phyloP scores from a whole-genome alignment of 495 filamentous ascomycete species.

The Penicillium arizonense region DNA sequence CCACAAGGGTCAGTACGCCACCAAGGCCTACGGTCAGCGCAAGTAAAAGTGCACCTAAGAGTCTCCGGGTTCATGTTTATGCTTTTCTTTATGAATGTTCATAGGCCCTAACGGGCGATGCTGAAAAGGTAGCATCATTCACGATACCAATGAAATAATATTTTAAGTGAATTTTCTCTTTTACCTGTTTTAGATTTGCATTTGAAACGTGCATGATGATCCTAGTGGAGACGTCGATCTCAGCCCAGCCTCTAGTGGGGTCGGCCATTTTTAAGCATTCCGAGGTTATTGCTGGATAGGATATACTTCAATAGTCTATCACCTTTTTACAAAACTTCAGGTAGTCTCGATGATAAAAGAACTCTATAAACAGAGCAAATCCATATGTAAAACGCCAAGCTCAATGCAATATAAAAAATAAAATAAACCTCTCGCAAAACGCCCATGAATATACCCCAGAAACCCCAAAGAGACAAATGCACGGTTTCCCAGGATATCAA shows the following conservation, averaged over 20 bases:
- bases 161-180: background rate
- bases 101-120: slow-evolving; percentile 11
- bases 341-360: too few species aligned
- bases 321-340: too few species aligned
- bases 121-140: slow-evolving; percentile 20
- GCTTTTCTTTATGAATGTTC: slow-evolving; percentile 6
- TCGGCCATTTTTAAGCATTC: background rate
- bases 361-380: too few species aligned
- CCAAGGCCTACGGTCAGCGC: slow-evolving; percentile 90
- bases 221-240: background rate
- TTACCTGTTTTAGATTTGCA: background rate
- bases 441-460: too few species aligned
- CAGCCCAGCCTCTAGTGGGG: background rate
- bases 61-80: slow-evolving; percentile 6
- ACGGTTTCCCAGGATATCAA: background rate
- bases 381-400: too few species aligned
- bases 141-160: slow-evolving; percentile 33
- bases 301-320: too few species aligned
- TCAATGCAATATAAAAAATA: too few species aligned
- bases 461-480: background rate
- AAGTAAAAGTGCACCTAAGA: slow-evolving; percentile 41
- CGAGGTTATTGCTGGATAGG: too few species aligned
- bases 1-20: slow-evolving; percentile 87
- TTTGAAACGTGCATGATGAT: slow-evolving; percentile 1
- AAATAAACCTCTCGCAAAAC: too few species aligned